Conservation (phyloP, 129 eudicot species). For the Arctium lappa region DNA sequence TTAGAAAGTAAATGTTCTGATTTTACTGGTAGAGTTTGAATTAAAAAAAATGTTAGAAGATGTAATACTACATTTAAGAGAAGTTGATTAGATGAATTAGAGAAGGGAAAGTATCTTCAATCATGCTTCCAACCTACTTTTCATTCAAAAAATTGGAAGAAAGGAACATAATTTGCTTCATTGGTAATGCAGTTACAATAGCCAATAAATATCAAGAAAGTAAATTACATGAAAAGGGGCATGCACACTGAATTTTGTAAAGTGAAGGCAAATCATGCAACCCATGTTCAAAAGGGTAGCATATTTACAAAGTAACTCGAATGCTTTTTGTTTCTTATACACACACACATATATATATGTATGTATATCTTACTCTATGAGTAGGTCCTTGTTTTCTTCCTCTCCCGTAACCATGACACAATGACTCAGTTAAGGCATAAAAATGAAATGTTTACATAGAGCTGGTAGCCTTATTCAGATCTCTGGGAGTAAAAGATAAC, state of each 20-base stretch:
- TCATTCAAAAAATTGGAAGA: not conserved
- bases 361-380: not conserved
- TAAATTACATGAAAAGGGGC: not conserved
- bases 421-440: not conserved
- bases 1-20: not conserved
- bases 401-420: not conserved
- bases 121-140: not conserved
- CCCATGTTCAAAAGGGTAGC: not conserved
- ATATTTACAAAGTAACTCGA: not conserved
- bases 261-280: not conserved
- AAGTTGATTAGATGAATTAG: not conserved
- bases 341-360: not conserved
- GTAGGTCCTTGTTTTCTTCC: not conserved
- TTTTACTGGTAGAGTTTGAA: not conserved
- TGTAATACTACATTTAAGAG: not conserved
- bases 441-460: not conserved
- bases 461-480: not conserved
- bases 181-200: not conserved
- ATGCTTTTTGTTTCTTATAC: not conserved
- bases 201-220: not conserved
- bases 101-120: not conserved
- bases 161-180: not conserved
- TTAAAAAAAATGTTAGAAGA: not conserved
- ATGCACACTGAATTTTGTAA: not conserved
- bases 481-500: not conserved